These are phyloP conservation scores for Penicillium sp. DNA, from an alignment of 2,329 filamentous ascomycete genomes.

Conservation along the genomic window DNA sequence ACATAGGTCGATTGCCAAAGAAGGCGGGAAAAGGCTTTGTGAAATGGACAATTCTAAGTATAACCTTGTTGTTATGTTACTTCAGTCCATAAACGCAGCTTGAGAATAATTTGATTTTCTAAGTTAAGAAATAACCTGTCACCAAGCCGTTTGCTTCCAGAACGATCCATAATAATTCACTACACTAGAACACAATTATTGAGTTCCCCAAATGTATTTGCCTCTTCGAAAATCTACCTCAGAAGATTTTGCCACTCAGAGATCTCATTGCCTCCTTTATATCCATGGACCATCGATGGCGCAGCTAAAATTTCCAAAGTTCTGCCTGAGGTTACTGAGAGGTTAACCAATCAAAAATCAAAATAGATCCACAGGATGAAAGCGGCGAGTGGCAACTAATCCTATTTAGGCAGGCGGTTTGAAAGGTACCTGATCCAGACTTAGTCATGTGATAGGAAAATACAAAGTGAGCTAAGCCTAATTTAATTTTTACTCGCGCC, in stretches of 20 bases:
- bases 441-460: constrained; percentile 5
- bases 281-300: constrained; percentile 1
- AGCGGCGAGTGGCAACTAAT: background rate
- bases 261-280: background rate
- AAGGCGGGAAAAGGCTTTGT: too few species aligned
- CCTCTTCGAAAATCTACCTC: background rate
- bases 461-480: constrained; percentile 22
- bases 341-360: background rate
- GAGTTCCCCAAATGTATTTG: background rate
- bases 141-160: background rate
- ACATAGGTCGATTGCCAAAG: too few species aligned
- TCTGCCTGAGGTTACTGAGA: background rate
- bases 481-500: constrained; percentile 25
- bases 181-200: too few species aligned
- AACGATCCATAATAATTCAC: background rate
- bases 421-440: background rate
- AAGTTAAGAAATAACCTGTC: background rate
- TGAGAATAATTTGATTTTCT: too few species aligned
- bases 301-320: background rate
- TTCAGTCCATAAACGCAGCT: too few species aligned
- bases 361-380: background rate
- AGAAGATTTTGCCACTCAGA: background rate
- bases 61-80: too few species aligned
- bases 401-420: constrained; percentile 3
- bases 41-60: too few species aligned